Evolutionary conservation across 306 rosid genomes (phyloP).

Genomic region (Acacia melanoxylon): DNA sequence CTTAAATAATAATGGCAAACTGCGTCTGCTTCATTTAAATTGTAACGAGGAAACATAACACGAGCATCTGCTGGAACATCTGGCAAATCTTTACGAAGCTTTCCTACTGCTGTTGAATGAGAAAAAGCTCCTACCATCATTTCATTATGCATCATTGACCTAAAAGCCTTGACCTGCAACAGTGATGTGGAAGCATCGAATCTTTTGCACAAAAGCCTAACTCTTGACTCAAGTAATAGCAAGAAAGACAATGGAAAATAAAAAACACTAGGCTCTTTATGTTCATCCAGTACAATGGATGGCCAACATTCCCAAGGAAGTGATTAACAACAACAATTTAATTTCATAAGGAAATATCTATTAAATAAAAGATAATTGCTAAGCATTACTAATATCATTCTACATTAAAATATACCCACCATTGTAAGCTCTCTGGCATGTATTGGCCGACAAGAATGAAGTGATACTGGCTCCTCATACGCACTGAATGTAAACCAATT

Average conservation of each 20-base stretch:
- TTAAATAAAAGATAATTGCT: background rate
- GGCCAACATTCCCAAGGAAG: conserved; percentile 21
- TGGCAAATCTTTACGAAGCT: conserved; percentile 86
- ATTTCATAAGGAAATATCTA: conserved; percentile 3
- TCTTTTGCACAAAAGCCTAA: conserved; percentile 11
- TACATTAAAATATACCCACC: conserved; percentile 48
- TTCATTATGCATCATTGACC: conserved; percentile 83
- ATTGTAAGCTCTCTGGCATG: conserved; percentile 87
- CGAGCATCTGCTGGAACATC: conserved; percentile 88
- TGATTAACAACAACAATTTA: background rate
- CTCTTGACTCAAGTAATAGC: background rate
- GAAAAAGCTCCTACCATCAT: conserved; percentile 99
- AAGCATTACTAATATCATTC: background rate
- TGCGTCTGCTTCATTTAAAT: conserved; percentile 82
- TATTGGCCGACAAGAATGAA: conserved; percentile 79
- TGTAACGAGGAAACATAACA: conserved; percentile 72
- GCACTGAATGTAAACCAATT: conserved; percentile 97
- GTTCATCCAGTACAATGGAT: background rate
- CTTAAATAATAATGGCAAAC: conserved; percentile 88
- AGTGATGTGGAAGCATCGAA: conserved; percentile 19
- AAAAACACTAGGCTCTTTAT: background rate
- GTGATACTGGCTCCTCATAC: conserved; percentile 78
- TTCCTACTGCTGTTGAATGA: conserved; percentile 97
- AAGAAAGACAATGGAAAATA: background rate
- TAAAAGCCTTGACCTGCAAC: conserved; percentile 91